Evolutionary conservation across 441 rosid genomes (phyloP), one percentile per base, ranked within the genome.

Genomic region (Croton laevigatus): DNA sequence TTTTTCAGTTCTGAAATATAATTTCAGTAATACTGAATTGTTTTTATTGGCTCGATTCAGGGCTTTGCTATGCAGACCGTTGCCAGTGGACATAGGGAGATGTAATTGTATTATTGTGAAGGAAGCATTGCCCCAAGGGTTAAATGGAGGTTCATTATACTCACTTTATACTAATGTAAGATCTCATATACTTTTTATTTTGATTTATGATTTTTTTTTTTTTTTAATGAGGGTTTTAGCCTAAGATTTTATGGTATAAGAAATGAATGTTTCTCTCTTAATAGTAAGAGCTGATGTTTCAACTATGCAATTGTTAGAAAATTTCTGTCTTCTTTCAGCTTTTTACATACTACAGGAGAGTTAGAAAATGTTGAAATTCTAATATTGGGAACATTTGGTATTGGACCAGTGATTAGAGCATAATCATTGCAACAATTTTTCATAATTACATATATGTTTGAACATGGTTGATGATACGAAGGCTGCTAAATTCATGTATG

Each of bases 21-120:
- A 65, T 64, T 19, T 19, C 0, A 23, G 2, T 19, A 63, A 68
- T 69, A 14, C 17, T 67, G 11, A 0, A 40, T 76, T 13, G 52
- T 12, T 16, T 22, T 60, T 62, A 55, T 60, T 17, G 69, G 12
- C 14, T 48, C 3, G 3, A 38, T 61, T 55, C 81, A 90, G 97
- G 91, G 82, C 95, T 0, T 84, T 90, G 86, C 69, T 94, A 81
- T 90, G 86, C 72, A 87, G 96, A 76, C 90, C 94, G 58, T 73
- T 94, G 85, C 98, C 97, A 51, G 27, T 86, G 88, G 98, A 94
- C 71, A 83, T 94, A 6, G 97, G 97, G 72, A 88, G 86, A 80
- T 94, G 97, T 76, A 88, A 94, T 68, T 94, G 97, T 81, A 80
- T 91, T 22, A 89, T 91, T 69, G 84, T 94, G 64, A 94, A 84